Evolutionary conservation across 176 grass and related monocot species (phyloP), one percentile per base, ranked within the genome.

Genomic region (Triticum monococcum): DNA sequence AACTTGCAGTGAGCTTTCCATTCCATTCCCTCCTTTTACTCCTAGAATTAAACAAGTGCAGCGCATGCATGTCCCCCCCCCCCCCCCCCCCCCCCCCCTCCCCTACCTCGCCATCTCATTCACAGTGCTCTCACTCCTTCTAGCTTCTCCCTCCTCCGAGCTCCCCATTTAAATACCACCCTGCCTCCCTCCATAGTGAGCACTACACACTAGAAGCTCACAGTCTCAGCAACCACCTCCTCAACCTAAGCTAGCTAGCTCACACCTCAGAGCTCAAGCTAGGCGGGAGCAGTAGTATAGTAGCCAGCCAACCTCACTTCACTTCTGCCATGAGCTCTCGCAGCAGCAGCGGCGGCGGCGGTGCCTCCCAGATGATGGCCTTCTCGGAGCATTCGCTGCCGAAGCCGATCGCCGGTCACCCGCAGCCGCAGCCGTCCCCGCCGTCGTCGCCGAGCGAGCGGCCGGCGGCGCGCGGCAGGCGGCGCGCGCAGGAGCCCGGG

Each of bases 401-500:
- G 11, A 87, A 85, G 81, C 76, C 80, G 77, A 32, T 77, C 74
- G 0, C 79, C 14, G 68, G 77, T 9, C 74, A 77, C 2, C 83
- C 54, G 14, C 79, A 66, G 25, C 40, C 86, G 22, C 79, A 74
- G 10, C 78, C 80, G 33, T 90, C 93, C 5, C 84, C 92, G 25
- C 84, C 92, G 20, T 79, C 92, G 17, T 91, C 92, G 1, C 89
- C 92, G 63, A 69, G 65, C 56, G 93, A 95, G 71, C 62, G 88
- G 30, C 72, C 86, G 0, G 13, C 57, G 0, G 18, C 37, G 3
- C 84, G 86, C 1, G 90, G 93, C 23, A 46, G 93, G 22, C 81
- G 90, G 86, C 89, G 89, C 64, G 30, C 90, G 46, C 75, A 88
- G 81, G 96, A 98, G 90, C 96, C 96, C 30, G 92, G 93, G 17